Base-by-base conservation (phyloP, 805 yeast species). In the Zygoascus ofunaensis region DNA sequence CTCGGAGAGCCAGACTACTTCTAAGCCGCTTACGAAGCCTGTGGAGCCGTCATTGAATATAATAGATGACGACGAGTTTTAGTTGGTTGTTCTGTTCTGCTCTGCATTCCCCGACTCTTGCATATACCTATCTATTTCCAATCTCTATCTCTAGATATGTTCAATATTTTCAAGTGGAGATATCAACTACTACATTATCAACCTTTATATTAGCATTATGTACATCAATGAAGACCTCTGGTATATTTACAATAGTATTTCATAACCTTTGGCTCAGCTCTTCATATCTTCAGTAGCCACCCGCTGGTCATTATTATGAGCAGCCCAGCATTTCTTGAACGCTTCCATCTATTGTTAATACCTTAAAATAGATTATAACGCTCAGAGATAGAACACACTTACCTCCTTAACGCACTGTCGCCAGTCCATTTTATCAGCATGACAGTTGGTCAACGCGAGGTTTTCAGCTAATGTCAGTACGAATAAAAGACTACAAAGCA, bases 391-490 rank as follows among this genome's bases (percentile, higher is more conserved):
- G 14, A 23, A 33, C 18, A 5, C 14, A 58, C 77, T 47, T 54
- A 80, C 82, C 58, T 84, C 92, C 17, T 65, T 63, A 2, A 76
- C 59, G 51, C 94, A 83, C 54, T 77, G 63, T 43, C 94, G 64
- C 95, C 95, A 85, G 57, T 85, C 94, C 23, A 77, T 77, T 1
- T 80, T 80, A 47, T 83, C 94, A 3, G 87, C 87, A 57, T 82
- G 87, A 53, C 95, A 85, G 28, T 84, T 62, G 42, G 80, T 85
- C 26, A 85, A 64, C 14, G 76, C 76, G 56, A 79, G 61, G 54
- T 85, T 85, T 56, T 85, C 89, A 24, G 73, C 82, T 66, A 53
- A 12, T 15, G 24, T 36, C 21, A 33, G 39, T 56, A 44, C 32
- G 14, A 22, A 23, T 36, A 19, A 2, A 18, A 30, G 8, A 18